Evolutionary conservation across 176 grass and related monocot genomes (phyloP), one percentile per base, ranked within the genome.

Genomic region (Ananas comosus): DNA sequence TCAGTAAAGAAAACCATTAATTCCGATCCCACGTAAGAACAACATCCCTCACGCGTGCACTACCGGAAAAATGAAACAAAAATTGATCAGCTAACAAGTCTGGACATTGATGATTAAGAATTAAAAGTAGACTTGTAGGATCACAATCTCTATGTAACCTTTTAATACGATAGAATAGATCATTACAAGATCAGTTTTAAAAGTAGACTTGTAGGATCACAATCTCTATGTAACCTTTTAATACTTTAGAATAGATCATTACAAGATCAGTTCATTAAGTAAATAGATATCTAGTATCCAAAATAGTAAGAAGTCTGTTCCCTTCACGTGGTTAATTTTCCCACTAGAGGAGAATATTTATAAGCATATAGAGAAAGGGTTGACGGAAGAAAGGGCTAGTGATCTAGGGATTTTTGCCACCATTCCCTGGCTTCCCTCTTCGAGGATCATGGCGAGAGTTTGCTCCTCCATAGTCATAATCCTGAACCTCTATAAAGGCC

Each of bases 391-490:
- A 64, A 64, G 64, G 50, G 49, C 68, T 79, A 63, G 21, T 27
- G 71, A 73, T 74, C 70, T 88, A 92, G 53, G 66, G 73, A 51
- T 74, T 82, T 74, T 72, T 88, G 64, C 88, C 75, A 25, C 87
- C 83, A 54, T 1, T 75, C 73, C 83, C 88, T 68, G 86, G 70
- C 77, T 71, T 92, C 77, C 89, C 85, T 52, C 65, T 79, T 50
- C 74, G 87, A 25, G 79, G 93, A 63, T 92, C 93, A 64, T 97
- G 93, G 72, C 71, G 87, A 29, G 76, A 33, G 65, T 97, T 97
- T 54, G 86, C 42, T 18, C 70, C 86, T 78, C 93, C 89, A 14
- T 90, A 87, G 61, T 97, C 93, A 63, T 97, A 97, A 71, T 97
- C 93, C 70, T 83, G 82, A 77, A 79, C 75, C 53, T 87, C 89